Evolutionary conservation across 495 filamentous ascomycete species (phyloP), one percentile per base, ranked within the genome.

Genomic region (Wilcoxina mikolae): DNA sequence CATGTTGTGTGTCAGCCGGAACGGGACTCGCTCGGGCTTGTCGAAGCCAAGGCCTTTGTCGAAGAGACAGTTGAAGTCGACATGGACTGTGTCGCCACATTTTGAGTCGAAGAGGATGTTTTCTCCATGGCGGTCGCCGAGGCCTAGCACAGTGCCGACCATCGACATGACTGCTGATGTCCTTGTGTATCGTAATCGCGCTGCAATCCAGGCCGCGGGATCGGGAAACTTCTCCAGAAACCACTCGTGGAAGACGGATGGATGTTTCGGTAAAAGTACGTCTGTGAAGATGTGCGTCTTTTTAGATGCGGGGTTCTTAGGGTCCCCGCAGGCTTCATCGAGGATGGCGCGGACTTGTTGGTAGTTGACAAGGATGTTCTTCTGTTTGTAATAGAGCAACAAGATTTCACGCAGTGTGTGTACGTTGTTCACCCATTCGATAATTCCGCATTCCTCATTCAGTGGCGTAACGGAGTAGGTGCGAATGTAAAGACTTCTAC

Each of bases 1-100:
- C 89, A 99, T 96, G 69, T 99, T 96, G 68, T 95, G 88, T 7
- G 91, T 99, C 38, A 99, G 74, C 18, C 91, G 85, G 74, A 99
- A 99, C n/a, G 91, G 91, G 15, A 99, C 91, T 44, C 82, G 72
- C 66, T 99, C 91, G 0, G 91, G 90, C 71, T 90, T 89, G 55
- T 87, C 84, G 61, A 99, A 96, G 0, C 88, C 95, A 56, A 90
- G 78, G 9, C 93, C 91, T 71, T 96, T 99, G 73, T 99, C 93
- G 68, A 99, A 99, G 20, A 99, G 82, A 70, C 91, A 99, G 70
- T 99, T 99, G 76, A 99, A 99, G 70, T 99, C 91, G 48, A 99
- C 91, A 69, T 99, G 91, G 63, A 96, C 80, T 23, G 93, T 80
- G 52, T 94, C 93, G 43, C 93, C 91, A 57, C 87, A 93, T 31